Percentiles rank a stretch among this genome's conserved stretches.
Conservation (phyloP, 2,329 filamentous ascomycete genomes). For the Fusarium tuaranense region DNA sequence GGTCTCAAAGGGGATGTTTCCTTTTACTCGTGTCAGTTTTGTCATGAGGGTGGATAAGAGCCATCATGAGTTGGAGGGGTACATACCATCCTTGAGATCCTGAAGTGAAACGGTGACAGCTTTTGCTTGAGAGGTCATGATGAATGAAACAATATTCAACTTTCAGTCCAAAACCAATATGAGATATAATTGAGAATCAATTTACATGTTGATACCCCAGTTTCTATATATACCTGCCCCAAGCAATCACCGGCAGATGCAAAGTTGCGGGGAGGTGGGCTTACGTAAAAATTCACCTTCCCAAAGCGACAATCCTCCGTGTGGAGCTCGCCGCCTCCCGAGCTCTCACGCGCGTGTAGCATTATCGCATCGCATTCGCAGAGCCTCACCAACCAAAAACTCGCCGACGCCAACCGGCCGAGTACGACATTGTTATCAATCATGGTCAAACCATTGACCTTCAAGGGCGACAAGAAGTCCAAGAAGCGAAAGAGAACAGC, state of each 20-base stretch:
- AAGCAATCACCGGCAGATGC: conserved; percentile 2
- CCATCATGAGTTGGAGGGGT: conserved; percentile 23
- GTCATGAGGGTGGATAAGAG: conserved; percentile 12
- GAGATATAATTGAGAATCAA: background rate
- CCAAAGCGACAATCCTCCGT: conserved; percentile 11
- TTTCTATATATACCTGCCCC: background rate
- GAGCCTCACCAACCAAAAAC: conserved; percentile 13
- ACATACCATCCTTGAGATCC: conserved; percentile 69
- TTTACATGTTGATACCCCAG: background rate
- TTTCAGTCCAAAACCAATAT: background rate
- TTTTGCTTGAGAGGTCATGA: conserved; percentile 63
- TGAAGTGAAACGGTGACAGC: conserved; percentile 72
- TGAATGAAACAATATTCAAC: background rate
- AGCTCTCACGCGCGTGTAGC: background rate
- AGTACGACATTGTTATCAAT: conserved; percentile 1
- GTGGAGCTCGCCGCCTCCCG: conserved; percentile 52
- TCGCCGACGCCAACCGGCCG: conserved; percentile 9
- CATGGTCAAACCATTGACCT: conserved; percentile 91
- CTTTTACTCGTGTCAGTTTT: conserved; percentile 54
- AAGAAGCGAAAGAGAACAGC: conserved; percentile 88
- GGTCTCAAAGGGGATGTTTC: conserved; percentile 73
- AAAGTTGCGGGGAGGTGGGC: conserved; percentile 29
- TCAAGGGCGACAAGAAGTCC: conserved; percentile 97
- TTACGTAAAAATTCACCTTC: conserved; percentile 44
- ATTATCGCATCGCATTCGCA: background rate